Conservation (phyloP, 306 rosid genomes). For the Parietaria judaica region DNA sequence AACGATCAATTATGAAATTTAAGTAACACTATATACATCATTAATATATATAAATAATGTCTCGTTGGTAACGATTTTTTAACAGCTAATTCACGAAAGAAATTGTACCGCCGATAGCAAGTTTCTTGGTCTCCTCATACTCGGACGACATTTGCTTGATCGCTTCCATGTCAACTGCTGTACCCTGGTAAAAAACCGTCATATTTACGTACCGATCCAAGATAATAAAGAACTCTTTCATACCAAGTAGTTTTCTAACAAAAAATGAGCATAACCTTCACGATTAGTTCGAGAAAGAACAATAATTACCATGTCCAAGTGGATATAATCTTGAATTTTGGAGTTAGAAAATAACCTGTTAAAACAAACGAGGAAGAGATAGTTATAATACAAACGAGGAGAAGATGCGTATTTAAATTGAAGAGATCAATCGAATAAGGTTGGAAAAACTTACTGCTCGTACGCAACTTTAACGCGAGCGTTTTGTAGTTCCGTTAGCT, state of each 20-base stretch:
- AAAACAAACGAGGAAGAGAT: slow-evolving; percentile 20
- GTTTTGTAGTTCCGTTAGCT: slow-evolving; percentile 63
- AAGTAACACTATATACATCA: no score
- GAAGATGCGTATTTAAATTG: slow-evolving; percentile 6
- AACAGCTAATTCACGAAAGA: background rate
- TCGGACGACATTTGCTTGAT: slow-evolving; percentile 61
- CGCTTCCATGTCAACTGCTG: slow-evolving; percentile 40
- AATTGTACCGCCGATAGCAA: slow-evolving; percentile 50
- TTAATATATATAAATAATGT: no score
- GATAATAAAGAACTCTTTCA: slow-evolving; percentile 7
- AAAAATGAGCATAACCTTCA: background rate
- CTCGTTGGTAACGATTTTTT: no score
- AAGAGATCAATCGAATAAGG: slow-evolving; percentile 7
- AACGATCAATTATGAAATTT: no score
- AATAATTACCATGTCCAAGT: slow-evolving; percentile 67
- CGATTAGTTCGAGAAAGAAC: background rate
- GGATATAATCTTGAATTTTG: slow-evolving; percentile 38
- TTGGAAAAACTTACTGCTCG: slow-evolving; percentile 36
- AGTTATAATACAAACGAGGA: slow-evolving; percentile 11
- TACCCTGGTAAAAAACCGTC: slow-evolving; percentile 33
- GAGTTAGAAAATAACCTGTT: slow-evolving; percentile 51
- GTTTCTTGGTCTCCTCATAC: slow-evolving; percentile 56
- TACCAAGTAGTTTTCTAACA: background rate
- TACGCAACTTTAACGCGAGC: slow-evolving; percentile 57
- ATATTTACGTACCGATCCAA: background rate